phyloP scores from a whole-genome alignment of 2,329 filamentous ascomycete genomes.

The Cladosporium sp. region DNA sequence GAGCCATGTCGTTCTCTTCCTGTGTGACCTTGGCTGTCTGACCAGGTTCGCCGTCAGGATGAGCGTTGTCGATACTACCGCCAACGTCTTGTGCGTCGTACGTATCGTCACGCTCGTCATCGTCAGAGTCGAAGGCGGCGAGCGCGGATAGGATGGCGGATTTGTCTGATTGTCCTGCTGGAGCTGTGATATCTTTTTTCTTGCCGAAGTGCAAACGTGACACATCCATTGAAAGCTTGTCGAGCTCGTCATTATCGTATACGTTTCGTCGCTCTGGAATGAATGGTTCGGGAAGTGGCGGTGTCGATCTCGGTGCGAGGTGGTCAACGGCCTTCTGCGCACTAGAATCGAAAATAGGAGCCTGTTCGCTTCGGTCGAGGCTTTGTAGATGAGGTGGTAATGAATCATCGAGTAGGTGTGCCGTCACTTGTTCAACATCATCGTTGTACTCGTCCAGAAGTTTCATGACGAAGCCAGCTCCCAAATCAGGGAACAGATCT shows the following conservation, averaged over 20 bases:
- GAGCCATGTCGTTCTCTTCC: constrained; percentile 59
- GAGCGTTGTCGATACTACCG: constrained; percentile 69
- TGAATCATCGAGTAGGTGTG: constrained; percentile 74
- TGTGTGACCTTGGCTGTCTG: constrained; percentile 32
- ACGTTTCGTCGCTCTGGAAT: constrained; percentile 64
- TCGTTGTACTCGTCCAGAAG: constrained; percentile 76
- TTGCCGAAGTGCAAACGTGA: constrained; percentile 77
- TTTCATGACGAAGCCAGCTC: constrained; percentile 73
- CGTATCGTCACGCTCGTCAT: constrained; percentile 94
- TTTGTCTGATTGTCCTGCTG: constrained; percentile 62
- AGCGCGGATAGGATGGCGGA: constrained; percentile 84
- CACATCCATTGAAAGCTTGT: constrained; percentile 62
- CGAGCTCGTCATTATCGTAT: constrained; percentile 77
- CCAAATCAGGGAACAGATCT: constrained; percentile 85
- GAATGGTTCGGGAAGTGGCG: constrained; percentile 30
- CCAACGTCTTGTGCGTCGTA: constrained; percentile 92
- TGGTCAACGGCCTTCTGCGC: constrained; percentile 27
- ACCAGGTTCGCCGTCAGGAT: constrained; percentile 50
- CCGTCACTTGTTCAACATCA: constrained; percentile 72
- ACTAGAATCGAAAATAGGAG: constrained; percentile 42
- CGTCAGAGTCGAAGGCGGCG: constrained; percentile 84
- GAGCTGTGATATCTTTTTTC: constrained; percentile 39
- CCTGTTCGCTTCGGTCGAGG: constrained; percentile 60
- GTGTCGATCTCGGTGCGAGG: constrained; percentile 59
- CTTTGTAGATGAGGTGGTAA: constrained; percentile 64